Conservation (phyloP, 208 protist genomes). For the Porcisia hertigi region DNA sequence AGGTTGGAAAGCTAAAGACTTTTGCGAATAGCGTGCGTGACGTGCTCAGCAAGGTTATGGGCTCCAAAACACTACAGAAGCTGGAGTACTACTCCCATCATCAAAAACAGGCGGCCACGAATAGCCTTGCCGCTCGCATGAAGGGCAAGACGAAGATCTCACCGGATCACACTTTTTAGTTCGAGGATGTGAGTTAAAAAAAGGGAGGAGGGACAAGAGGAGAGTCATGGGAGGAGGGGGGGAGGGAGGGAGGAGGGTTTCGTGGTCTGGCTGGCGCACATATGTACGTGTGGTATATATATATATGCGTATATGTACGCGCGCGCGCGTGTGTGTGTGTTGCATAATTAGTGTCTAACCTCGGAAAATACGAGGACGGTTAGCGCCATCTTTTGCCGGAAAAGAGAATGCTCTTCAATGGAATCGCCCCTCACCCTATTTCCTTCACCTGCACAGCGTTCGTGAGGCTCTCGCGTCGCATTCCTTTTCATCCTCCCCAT, state of each 20-base stretch:
- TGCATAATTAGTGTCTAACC: no score
- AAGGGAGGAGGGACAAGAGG: neutral
- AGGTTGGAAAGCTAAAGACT: slow-evolving; percentile 61
- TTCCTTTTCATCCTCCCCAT: neutral
- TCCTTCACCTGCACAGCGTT: no score
- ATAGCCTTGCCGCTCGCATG: slow-evolving; percentile 70
- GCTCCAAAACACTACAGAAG: slow-evolving; percentile 76
- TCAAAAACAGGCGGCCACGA: slow-evolving; percentile 52
- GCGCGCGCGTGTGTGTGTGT: no score
- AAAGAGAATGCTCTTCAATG: no score
- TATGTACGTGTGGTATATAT: no score
- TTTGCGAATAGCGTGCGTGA: slow-evolving; percentile 68
- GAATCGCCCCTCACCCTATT: no score
- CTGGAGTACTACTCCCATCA: slow-evolving; percentile 85
- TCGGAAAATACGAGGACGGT: no score
- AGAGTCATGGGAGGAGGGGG: neutral
- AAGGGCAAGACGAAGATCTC: slow-evolving; percentile 47
- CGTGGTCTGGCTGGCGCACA: no score
- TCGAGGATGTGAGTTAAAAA: neutral
- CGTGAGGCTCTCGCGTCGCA: no score
- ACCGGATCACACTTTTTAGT: slow-evolving; percentile 34
- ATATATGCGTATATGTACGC: no score
- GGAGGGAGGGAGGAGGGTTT: neutral
- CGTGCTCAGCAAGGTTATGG: slow-evolving; percentile 67
- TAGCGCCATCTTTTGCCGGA: no score